Conservation (phyloP, 2,329 filamentous ascomycete species). For the Paecilomyces formosus region DNA sequence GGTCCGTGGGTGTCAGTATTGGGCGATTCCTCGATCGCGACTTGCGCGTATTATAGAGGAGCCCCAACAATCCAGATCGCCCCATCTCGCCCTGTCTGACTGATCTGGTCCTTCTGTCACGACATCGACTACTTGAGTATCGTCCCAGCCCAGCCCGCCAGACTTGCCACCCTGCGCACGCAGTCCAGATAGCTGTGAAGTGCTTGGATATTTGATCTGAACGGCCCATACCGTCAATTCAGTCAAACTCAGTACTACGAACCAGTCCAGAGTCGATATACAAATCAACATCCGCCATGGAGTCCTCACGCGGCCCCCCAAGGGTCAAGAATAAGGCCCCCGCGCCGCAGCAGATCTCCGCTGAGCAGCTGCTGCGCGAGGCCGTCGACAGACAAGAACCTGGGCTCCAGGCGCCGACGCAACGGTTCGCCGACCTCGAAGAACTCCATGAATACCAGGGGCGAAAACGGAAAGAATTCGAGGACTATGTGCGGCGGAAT, state of each 20-base stretch:
- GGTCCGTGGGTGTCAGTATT: not conserved
- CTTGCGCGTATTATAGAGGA: not conserved
- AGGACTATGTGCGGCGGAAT: conserved; percentile 95
- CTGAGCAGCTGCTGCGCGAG: conserved; percentile 93
- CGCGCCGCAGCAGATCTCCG: conserved; percentile 84
- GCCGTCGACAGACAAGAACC: conserved; percentile 94
- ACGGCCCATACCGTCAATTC: not conserved
- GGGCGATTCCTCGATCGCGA: not conserved
- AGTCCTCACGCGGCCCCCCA: conserved; percentile 81
- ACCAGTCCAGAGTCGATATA: not conserved
- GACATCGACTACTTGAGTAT: too few species aligned
- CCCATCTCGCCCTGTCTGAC: too few species aligned
- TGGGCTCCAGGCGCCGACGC: conserved; percentile 78
- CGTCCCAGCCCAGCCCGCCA: not conserved
- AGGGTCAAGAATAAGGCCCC: conserved; percentile 98
- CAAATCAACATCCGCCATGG: conserved; percentile 53
- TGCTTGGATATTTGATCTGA: not conserved
- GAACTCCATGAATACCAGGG: conserved; percentile 97
- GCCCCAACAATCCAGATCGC: not conserved
- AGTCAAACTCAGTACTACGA: not conserved
- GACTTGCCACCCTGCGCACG: not conserved
- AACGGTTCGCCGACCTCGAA: conserved; percentile 92
- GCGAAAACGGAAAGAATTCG: conserved; percentile 90
- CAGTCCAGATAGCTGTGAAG: not conserved
- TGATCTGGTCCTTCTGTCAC: too few species aligned